Percentiles rank a stretch among this genome's conserved stretches.
These are phyloP conservation scores for Colletotrichum coccodes DNA, from an alignment of 2,329 filamentous ascomycete genomes.

Conservation along the genomic window DNA sequence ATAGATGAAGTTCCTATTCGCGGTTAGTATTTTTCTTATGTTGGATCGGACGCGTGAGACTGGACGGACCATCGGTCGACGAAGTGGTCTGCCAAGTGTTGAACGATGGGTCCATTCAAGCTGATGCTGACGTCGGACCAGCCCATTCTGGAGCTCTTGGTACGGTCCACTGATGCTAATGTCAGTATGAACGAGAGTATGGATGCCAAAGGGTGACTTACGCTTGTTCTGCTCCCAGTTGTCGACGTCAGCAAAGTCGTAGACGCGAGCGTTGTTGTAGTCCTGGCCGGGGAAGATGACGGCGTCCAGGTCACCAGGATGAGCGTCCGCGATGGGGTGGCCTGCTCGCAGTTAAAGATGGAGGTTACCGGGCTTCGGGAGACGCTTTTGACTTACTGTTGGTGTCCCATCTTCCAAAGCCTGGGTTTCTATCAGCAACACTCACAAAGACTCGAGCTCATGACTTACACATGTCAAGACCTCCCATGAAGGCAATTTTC, in stretches of 20 bases:
- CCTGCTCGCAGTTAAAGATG: slow-evolving; percentile 43
- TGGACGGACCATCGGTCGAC: slow-evolving; percentile 77
- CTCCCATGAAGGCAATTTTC: slow-evolving; percentile 88
- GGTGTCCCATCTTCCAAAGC: slow-evolving; percentile 89
- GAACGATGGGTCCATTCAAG: slow-evolving; percentile 77
- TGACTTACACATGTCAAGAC: slow-evolving; percentile 78
- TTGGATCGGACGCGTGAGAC: not conserved
- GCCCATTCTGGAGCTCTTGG: slow-evolving; percentile 85
- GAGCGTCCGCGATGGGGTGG: slow-evolving; percentile 85
- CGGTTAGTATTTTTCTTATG: slow-evolving; percentile 22
- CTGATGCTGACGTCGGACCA: slow-evolving; percentile 90
- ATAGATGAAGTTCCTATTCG: slow-evolving; percentile 81
- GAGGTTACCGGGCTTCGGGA: not conserved
- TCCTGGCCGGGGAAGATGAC: slow-evolving; percentile 91
- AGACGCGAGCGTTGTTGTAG: slow-evolving; percentile 88
- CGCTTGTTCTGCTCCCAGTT: slow-evolving; percentile 87
- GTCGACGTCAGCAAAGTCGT: slow-evolving; percentile 81
- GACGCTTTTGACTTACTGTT: slow-evolving; percentile 61
- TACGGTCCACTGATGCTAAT: slow-evolving; percentile 71
- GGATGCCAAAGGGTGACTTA: slow-evolving; percentile 39
- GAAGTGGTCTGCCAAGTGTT: slow-evolving; percentile 82
- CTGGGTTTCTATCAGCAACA: slow-evolving; percentile 45
- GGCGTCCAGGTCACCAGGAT: slow-evolving; percentile 79
- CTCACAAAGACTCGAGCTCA: not conserved
- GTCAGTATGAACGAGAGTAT: not conserved